Evolutionary conservation across 306 rosid genomes (phyloP).

Genomic region (Carpinus viminea): DNA sequence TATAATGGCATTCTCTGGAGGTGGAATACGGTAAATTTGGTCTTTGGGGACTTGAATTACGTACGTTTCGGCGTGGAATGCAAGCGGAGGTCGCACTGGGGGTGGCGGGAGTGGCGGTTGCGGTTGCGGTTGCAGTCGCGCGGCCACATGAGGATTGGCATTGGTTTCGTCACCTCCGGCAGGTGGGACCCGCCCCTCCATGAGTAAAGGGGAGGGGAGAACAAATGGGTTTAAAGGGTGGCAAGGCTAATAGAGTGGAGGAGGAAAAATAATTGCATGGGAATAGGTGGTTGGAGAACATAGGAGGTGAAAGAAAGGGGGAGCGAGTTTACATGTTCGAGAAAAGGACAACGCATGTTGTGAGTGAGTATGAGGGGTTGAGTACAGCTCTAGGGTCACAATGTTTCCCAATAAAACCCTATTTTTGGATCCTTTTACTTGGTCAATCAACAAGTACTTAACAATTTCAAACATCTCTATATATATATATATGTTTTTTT

Average conservation of each 20-base stretch:
- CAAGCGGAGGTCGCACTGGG: neutral
- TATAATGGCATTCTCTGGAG: slow-evolving; percentile 49
- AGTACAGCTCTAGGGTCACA: neutral
- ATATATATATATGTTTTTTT: neutral
- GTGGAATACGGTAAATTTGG: slow-evolving; percentile 63
- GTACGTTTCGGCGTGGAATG: slow-evolving; percentile 28
- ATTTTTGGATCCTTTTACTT: slow-evolving; percentile 1
- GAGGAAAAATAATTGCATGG: slow-evolving; percentile 18
- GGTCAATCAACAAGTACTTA: neutral
- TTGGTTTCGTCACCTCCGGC: neutral
- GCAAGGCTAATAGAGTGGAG: slow-evolving; percentile 2
- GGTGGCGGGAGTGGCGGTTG: neutral
- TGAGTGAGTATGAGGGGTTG: neutral
- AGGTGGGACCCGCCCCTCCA: slow-evolving; percentile 50
- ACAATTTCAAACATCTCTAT: neutral
- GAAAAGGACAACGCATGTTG: slow-evolving; percentile 2
- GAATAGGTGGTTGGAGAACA: neutral
- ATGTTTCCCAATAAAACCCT: neutral
- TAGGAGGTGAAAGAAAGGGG: neutral
- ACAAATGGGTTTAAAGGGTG: slow-evolving; percentile 12
- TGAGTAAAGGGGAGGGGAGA: slow-evolving; percentile 30
- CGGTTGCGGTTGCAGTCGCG: neutral
- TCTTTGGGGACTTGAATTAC: slow-evolving; percentile 68
- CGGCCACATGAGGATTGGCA: neutral
- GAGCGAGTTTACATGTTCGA: neutral